Percentiles rank a stretch among this genome's conserved stretches.
Evolutionary conservation across 1,139 yeast species (phyloP).

Genomic region (Kodamaea sp.): DNA sequence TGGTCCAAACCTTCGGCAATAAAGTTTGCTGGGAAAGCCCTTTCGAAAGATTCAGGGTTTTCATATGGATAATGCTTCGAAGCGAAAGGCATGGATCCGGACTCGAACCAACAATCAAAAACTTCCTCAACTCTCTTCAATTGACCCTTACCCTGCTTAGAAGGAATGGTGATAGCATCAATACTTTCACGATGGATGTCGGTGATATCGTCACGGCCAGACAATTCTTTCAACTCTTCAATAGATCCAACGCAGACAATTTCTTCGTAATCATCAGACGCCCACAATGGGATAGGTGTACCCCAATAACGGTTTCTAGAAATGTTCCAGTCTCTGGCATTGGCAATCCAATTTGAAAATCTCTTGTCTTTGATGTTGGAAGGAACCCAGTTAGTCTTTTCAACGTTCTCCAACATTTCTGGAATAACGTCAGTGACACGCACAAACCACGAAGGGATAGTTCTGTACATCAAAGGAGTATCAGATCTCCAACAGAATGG

Average conservation of each 20-base stretch:
- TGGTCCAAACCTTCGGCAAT: constrained; percentile 99
- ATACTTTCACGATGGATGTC: constrained; percentile 94
- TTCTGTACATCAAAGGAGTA: constrained; percentile 92
- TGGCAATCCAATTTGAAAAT: constrained; percentile 95
- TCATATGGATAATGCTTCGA: constrained; percentile 97
- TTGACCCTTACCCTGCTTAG: constrained; percentile 84
- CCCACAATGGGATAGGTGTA: constrained; percentile 98
- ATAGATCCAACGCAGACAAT: constrained; percentile 91
- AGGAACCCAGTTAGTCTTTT: constrained; percentile 94
- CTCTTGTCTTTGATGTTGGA: constrained; percentile 86
- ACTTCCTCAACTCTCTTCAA: constrained; percentile 95
- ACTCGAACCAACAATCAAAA: constrained; percentile 99
- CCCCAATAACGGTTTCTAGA: constrained; percentile 99
- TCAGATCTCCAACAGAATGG: constrained; percentile 99
- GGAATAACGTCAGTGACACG: constrained; percentile 86
- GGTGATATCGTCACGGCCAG: constrained; percentile 77
- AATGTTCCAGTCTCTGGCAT: constrained; percentile 98
- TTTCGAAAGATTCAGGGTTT: constrained; percentile 63
- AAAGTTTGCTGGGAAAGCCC: constrained; percentile 93
- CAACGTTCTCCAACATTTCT: constrained; percentile 83
- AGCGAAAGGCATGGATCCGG: constrained; percentile 99
- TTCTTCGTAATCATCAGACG: constrained; percentile 88
- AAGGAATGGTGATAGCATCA: constrained; percentile 91
- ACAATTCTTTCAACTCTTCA: constrained; percentile 77
- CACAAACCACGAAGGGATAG: constrained; percentile 99